These are phyloP conservation scores for Wickerhamiella musiphila DNA, from an alignment of 805 yeast genomes.

Conservation along the genomic window DNA sequence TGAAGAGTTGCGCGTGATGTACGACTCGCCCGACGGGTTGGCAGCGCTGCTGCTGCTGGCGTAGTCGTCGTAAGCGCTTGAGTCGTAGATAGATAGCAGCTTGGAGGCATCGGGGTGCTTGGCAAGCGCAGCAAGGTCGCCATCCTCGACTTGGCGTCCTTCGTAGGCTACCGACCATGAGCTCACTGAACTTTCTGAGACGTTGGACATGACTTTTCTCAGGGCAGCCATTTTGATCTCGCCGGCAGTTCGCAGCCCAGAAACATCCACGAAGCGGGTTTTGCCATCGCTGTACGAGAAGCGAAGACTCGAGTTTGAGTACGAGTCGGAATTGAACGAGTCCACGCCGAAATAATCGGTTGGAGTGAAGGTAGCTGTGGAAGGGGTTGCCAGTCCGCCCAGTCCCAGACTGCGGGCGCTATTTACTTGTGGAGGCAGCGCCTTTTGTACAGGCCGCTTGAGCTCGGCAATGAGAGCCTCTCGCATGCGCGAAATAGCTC, in stretches of 20 bases:
- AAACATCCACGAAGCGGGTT: conserved; percentile 4
- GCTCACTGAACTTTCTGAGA: conserved; percentile 8
- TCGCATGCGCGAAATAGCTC: conserved; percentile 32
- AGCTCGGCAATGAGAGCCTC: conserved; percentile 1
- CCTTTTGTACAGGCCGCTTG: conserved; percentile 1
- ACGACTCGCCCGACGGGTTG: not conserved
- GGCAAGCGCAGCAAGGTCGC: conserved; percentile 10
- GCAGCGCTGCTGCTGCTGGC: too few species aligned
- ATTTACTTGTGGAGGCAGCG: too few species aligned
- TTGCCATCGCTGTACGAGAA: conserved; percentile 7
- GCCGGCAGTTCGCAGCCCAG: conserved; percentile 6
- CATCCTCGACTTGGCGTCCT: conserved; percentile 8
- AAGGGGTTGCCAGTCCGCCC: too few species aligned
- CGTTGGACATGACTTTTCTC: conserved; percentile 3
- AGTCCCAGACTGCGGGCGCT: too few species aligned
- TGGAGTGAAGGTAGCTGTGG: too few species aligned
- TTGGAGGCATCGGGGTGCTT: conserved; percentile 4
- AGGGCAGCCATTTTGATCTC: conserved; percentile 8
- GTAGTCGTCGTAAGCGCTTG: too few species aligned
- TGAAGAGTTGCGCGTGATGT: not conserved
- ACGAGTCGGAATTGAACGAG: not conserved
- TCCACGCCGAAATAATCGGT: conserved; percentile 2
- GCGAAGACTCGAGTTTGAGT: not conserved
- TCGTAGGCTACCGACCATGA: conserved; percentile 5
- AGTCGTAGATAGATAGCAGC: conserved; percentile 4